Percentiles rank a stretch among this genome's conserved stretches.
Conservation (phyloP, 768 basidiomycete genomes). For the Macrocybe gigantea region DNA sequence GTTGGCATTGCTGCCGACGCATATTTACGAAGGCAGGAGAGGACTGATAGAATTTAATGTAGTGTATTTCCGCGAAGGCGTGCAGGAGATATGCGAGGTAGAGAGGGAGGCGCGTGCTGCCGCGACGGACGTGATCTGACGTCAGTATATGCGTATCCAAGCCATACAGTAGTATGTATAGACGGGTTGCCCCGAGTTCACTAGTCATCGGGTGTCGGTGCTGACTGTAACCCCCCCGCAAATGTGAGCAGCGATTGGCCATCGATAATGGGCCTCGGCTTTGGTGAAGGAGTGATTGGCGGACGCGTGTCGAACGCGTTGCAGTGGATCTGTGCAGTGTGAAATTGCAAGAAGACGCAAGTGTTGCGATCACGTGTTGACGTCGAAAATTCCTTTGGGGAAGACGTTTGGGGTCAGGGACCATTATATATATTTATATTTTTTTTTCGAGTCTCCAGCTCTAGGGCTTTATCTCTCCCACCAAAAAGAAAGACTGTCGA, state of each 20-base stretch:
- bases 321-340: too few species aligned
- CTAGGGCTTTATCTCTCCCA: slow-evolving; percentile 10
- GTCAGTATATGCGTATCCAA: too few species aligned
- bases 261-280: too few species aligned
- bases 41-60: slow-evolving; percentile 85
- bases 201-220: too few species aligned
- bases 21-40: slow-evolving; percentile 64
- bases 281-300: too few species aligned
- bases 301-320: too few species aligned
- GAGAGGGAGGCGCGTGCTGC: slow-evolving; percentile 53
- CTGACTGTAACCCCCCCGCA: too few species aligned
- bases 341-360: not conserved
- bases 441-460: slow-evolving; percentile 15
- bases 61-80: slow-evolving; percentile 77
- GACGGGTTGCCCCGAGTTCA: too few species aligned
- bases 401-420: slow-evolving; percentile 36
- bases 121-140: not conserved
- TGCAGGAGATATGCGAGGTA: slow-evolving; percentile 76
- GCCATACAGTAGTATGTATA: too few species aligned
- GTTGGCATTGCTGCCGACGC: slow-evolving; percentile 67
- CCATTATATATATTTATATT: slow-evolving; percentile 30
- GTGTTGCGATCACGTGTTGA: slow-evolving; percentile 25
- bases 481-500: slow-evolving; percentile 14
- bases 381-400: slow-evolving; percentile 37
- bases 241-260: too few species aligned